phyloP scores from a whole-genome alignment of 495 filamentous ascomycete species.

The Lasiosphaeriaceae sp. region DNA sequence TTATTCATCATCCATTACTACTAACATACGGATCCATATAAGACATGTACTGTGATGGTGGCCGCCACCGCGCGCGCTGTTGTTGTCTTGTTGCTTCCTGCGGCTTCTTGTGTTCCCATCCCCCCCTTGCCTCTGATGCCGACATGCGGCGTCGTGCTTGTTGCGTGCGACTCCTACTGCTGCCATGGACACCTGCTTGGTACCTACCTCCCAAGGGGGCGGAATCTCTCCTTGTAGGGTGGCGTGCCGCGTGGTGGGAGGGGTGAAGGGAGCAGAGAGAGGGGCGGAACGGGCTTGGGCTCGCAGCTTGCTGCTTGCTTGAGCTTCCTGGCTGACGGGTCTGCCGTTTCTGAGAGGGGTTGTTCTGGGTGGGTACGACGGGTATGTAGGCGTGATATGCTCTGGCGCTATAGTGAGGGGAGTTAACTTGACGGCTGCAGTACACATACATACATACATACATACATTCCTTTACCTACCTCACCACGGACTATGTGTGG shows the following conservation, averaged over 20 bases:
- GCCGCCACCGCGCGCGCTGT: too few relatives aligned
- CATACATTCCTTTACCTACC: too few relatives aligned
- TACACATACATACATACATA: too few relatives aligned
- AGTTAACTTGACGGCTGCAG: too few relatives aligned
- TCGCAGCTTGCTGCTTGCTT: neutral
- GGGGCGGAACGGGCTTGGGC: conserved; percentile 3
- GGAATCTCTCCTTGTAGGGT: conserved; percentile 9
- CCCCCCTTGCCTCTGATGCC: neutral
- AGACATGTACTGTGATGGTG: too few relatives aligned
- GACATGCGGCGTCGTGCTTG: conserved; percentile 7
- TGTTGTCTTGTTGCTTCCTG: too few relatives aligned
- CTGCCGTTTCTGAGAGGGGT: conserved; percentile 10
- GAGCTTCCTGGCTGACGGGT: conserved; percentile 14
- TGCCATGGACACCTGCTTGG: conserved; percentile 1
- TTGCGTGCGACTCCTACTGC: neutral
- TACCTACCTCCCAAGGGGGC: conserved; percentile 1
- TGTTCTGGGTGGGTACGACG: neutral
- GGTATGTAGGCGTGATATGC: neutral
- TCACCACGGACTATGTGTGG: too few relatives aligned
- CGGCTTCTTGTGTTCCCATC: too few relatives aligned
- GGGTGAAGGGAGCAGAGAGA: conserved; percentile 1
- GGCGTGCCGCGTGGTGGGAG: neutral
- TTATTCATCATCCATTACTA: too few relatives aligned
- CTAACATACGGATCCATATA: too few relatives aligned
- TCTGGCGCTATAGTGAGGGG: neutral